Evolutionary conservation across 805 yeast species (phyloP), one percentile per base, ranked within the genome.

Genomic region (Suhomyces vadensis): DNA sequence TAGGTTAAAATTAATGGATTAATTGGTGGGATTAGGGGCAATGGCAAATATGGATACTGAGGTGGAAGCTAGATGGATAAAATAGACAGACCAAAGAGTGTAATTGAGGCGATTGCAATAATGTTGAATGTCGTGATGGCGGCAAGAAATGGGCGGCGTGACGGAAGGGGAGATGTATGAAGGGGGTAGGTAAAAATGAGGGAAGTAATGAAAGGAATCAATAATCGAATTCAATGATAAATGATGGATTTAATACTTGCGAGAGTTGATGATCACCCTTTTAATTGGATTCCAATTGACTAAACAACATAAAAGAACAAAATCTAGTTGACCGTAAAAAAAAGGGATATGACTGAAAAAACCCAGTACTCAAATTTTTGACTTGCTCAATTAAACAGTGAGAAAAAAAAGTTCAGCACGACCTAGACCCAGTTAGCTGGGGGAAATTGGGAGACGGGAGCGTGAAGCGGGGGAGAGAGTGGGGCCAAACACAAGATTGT

Each of bases 341-440:
- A 20, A 26, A 41, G 39, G 39, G 39, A 37, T 37, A 24, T 23
- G 33, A 29, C 23, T 24, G 36, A n/a, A 37, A 24, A 24, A 37
- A 31, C n/a, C 33, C 33, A 29, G 19, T 19, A 29, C 22, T 16
- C 22, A 22, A 10, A 10, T 23, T 20, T 13, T 13, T 16, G 29
- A 9, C 39, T 24, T 37, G 39, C 39, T 37, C 31, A 33, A 29
- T 29, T 29, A 16, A 29, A 29, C 33, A 14, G 19, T 20, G 33
- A 29, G 33, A 37, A 35, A 35, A 35, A 22, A 14, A 22, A 17
- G 26, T 16, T 11, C 5, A 24, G 31, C 17, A 37, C 31, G 39
- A 37, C 39, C 39, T 33, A 17, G 25, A 24, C 26, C 24, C 14
- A 24, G 21, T 11, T 3, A 14, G 31, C 23, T 22, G 22, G 38